Base-by-base conservation (phyloP, 495 filamentous ascomycete species). In the Corynascus novoguineensis region DNA sequence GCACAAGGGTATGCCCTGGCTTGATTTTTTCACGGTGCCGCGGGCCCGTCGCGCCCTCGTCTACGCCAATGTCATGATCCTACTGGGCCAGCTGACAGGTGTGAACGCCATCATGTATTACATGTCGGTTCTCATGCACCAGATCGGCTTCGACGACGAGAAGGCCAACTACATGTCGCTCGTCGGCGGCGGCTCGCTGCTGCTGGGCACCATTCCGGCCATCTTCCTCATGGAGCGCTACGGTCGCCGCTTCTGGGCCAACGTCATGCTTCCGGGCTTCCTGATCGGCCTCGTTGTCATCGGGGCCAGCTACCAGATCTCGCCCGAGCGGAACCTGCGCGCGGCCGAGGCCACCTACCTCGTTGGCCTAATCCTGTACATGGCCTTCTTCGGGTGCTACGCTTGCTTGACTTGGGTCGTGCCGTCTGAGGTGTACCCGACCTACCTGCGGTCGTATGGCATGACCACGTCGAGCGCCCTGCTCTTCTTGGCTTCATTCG, bases 71-170 rank as follows among this genome's bases (percentile, higher is more conserved):
- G 29, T 52, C 49, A 52, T 52, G 49, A 52, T 52, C 49, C 15
- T 52, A 35, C 49, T 52, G 4, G 49, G 49, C 24, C 49, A 52
- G 49, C 35, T 52, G 49, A 52, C 49, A 35, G 49, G 49, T 24
- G 49, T 52, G 34, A 52, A 52, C 49, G 49, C 49, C 34, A 52
- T 52, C 49, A 52, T 52, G 49, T 52, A 52, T 35, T 52, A 52
- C 49, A 52, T 52, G 49, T 52, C 49, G 24, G 49, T 52, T 32
- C 49, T 52, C 22, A 52, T 52, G 49, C 38, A 29, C 14, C 49
- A 52, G 49, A 40, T 52, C 35, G 49, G 49, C 7, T 52, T 52
- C 49, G 49, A 52, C 49, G 24, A 38, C 22, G 49, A 52, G 21
- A 38, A 52, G 24, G 49, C 49, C 21, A 52, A 52, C 49, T 52